A percentile compares a stretch with the other conserved stretches of the same genome.
Evolutionary conservation across 2,329 filamentous ascomycete species (phyloP).

Genomic region (Cercospora canescens): DNA sequence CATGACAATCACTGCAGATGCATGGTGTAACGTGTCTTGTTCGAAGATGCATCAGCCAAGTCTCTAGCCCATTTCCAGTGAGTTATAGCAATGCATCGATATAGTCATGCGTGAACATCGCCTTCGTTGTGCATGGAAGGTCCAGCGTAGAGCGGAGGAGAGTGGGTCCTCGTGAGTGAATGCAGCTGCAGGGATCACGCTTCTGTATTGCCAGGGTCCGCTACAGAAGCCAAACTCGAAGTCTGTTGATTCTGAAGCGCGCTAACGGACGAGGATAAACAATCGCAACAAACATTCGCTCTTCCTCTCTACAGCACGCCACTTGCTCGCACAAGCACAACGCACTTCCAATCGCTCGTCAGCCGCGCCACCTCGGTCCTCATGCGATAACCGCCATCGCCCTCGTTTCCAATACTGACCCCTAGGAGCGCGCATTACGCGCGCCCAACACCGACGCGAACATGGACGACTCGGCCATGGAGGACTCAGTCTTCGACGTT

Average conservation of each 20-base stretch:
- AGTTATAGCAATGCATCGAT: too few species aligned
- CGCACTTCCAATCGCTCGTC: constrained; percentile 1
- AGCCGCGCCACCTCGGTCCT: background rate
- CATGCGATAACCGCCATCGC: background rate
- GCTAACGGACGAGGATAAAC: constrained; percentile 2
- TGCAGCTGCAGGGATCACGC: background rate
- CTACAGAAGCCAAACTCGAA: background rate
- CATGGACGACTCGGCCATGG: constrained; percentile 45
- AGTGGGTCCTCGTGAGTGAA: background rate
- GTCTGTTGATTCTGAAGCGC: background rate
- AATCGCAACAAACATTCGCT: constrained; percentile 1
- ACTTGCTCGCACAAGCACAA: background rate
- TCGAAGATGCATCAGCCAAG: too few species aligned
- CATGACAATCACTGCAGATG: too few species aligned
- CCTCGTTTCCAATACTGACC: constrained; percentile 4
- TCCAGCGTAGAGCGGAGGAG: background rate
- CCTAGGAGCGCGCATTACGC: background rate
- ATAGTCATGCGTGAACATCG: too few species aligned
- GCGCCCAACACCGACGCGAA: constrained; percentile 2
- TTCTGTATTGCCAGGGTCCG: background rate
- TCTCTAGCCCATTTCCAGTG: too few species aligned
- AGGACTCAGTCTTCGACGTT: constrained; percentile 43
- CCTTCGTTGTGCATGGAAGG: background rate
- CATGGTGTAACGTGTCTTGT: too few species aligned
- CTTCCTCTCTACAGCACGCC: background rate